Base-by-base conservation (phyloP, 257 asterid species). In the Solanum phureja region DNA sequence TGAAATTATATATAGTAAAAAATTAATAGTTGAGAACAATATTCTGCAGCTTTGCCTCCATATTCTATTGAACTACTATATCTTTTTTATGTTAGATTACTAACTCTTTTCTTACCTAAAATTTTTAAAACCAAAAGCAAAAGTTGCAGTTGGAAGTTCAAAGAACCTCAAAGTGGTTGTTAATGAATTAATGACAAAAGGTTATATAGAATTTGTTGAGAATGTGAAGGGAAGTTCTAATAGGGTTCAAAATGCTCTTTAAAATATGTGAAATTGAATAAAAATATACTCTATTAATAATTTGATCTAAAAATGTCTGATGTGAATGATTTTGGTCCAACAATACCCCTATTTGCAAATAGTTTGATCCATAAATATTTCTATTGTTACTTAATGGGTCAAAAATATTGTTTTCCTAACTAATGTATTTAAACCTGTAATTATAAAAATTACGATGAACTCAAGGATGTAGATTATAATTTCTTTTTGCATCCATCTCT, bases 331-430 rank as follows among this genome's bases (percentile, higher is more conserved):
- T 46, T 46, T 46, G 58, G 19, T 46, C 16, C 58, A 46, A 56
- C n/a, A 56, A 18, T 56, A 18, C n/a, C 64, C n/a, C 0, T 18
- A 18, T 29, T 1, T 56, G 0, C 10, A 18, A 56, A 56, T 56
- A 2, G 2, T 56, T 56, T 56, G 2, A 0, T 56, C 4, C 2
- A 18, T 0, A 18, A 18, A 56, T 56, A 0, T 56, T 52, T 18
- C n/a, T 7, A 18, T 6, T 18, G 64, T 56, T 56, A 0, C 3
- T 6, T 56, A 2, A 56, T 3, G 64, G 0, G 9, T 56, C 8
- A 14, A 49, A 14, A 49, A 49, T 49, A 0, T 49, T 0, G 0
- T 56, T 56, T 56, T 18, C 0, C n/a, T 2, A 18, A 0, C 1
- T 0, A 18, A 56, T 56, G 64, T 56, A 58, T 19, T 56, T 7